These are phyloP conservation scores for Castanopsis chinensis DNA, from an alignment of 306 rosid species.

Conservation along the genomic window DNA sequence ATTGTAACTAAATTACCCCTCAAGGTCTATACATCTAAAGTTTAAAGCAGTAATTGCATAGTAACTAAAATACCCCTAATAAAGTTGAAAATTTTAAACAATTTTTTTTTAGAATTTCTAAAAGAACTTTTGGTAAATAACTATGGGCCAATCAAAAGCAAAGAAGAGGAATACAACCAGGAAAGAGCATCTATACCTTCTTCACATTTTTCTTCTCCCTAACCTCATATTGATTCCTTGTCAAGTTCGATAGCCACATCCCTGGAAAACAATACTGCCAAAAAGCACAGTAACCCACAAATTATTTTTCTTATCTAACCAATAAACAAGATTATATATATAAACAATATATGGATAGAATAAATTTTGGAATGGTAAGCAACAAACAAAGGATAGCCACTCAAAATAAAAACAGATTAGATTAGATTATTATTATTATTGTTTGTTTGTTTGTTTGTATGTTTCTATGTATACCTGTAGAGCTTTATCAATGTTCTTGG, in stretches of 20 bases:
- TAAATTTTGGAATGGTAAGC: not conserved
- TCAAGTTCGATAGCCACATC: constrained; percentile 70
- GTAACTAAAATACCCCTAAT: not conserved
- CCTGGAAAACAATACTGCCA: constrained; percentile 78
- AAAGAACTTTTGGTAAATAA: not conserved
- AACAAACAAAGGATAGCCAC: not conserved
- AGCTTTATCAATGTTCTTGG: constrained; percentile 60
- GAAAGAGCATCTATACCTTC: constrained; percentile 46
- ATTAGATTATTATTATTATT: not conserved
- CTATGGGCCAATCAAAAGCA: not conserved
- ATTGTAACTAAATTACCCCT: not conserved
- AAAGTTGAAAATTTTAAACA: not conserved
- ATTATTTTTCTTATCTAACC: not conserved
- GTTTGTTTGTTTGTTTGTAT: not conserved
- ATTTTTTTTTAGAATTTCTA: no score
- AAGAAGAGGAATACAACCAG: not conserved
- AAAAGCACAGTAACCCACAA: not conserved
- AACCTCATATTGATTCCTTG: constrained; percentile 74
- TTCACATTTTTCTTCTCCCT: constrained; percentile 74
- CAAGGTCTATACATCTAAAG: not conserved
- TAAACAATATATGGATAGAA: no score
- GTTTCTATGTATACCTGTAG: constrained; percentile 42
- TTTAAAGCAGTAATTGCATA: not conserved
- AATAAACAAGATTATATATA: not conserved
- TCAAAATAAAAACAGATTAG: not conserved